Conservation (phyloP, 176 grass and related monocot genomes). For the Miscanthus lutarioriparius region DNA sequence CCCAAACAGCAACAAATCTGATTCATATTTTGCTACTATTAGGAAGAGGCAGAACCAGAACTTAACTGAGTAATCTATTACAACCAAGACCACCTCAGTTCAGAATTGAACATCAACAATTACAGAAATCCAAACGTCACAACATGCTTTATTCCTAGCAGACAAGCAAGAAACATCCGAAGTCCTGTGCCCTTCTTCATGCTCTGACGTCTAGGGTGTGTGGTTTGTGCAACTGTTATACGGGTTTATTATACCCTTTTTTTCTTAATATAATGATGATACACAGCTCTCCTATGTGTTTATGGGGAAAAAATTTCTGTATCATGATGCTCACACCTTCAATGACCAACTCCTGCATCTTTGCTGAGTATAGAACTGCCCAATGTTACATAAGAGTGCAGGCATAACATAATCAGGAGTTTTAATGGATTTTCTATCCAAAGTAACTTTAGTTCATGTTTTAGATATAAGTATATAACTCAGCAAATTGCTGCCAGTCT, state of each 20-base stretch:
- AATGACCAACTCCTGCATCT: not conserved
- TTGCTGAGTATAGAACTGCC: not conserved
- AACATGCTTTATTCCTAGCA: too few relatives aligned
- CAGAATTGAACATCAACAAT: too few relatives aligned
- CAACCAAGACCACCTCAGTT: not conserved
- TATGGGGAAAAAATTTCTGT: not conserved
- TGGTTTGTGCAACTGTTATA: not conserved
- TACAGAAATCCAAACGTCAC: not conserved
- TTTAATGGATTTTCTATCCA: not conserved
- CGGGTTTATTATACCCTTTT: not conserved
- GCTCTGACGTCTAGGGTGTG: not conserved
- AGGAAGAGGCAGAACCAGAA: not conserved
- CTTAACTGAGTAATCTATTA: not conserved
- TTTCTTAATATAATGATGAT: not conserved
- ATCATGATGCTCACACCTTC: not conserved
- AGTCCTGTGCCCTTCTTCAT: not conserved
- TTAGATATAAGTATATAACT: not conserved
- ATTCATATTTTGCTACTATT: not conserved
- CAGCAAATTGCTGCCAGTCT: not conserved
- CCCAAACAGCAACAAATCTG: not conserved
- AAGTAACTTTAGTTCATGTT: not conserved
- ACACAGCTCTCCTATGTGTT: not conserved
- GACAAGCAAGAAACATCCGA: too few relatives aligned
- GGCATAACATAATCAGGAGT: not conserved
- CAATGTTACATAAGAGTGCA: not conserved